Base-by-base conservation (phyloP, 2,329 filamentous ascomycete species). In the Albophoma yamanashiensis region DNA sequence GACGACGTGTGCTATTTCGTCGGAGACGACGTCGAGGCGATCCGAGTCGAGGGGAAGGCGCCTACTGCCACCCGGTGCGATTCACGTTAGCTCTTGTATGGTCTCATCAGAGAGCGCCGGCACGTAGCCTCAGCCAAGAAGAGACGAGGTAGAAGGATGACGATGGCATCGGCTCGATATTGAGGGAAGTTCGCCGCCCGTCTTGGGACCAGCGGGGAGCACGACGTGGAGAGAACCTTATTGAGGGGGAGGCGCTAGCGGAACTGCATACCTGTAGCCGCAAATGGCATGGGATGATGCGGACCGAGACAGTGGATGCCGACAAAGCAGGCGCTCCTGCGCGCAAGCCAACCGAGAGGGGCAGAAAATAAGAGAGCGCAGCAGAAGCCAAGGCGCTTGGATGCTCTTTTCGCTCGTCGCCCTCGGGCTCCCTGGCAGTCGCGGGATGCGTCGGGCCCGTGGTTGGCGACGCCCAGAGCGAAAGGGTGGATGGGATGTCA, bases 31-130 rank as follows among this genome's bases (percentile, higher is more conserved):
- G 15, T 45, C 47, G 38, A 50, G 57, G 42, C 31, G 57, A 52
- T 52, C 59, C 31, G 39, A 25, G 34, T 40, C 34, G 47, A 39
- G 47, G 57, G 47, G 58, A 52, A 42, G 56, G 57, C 58, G 61
- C 50, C 62, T 64, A 60, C 27, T 56, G 55, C 31, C 22, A 56
- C 58, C 56, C 59, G 12, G 47, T 6, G 55, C 47, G 52, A 57
- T 55, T 59, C 61, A 64, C 60, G 56, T 65, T 61, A 64, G 63
- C 61, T 64, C 61, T 57, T 59, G 60, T 61, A 59, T 43, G 40
- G 40, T 52, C 38, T 27, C 50, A 25, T 39, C 36, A 58, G 45
- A 9, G 25, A 27, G n/a, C 15, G 31, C 50, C 20, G n/a, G 50
- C 50, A n/a, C 50, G 43, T 17, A 27, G 39, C 15, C 55, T 38